Conservation (phyloP, 768 basidiomycete genomes). For the Calocybe cyanea region DNA sequence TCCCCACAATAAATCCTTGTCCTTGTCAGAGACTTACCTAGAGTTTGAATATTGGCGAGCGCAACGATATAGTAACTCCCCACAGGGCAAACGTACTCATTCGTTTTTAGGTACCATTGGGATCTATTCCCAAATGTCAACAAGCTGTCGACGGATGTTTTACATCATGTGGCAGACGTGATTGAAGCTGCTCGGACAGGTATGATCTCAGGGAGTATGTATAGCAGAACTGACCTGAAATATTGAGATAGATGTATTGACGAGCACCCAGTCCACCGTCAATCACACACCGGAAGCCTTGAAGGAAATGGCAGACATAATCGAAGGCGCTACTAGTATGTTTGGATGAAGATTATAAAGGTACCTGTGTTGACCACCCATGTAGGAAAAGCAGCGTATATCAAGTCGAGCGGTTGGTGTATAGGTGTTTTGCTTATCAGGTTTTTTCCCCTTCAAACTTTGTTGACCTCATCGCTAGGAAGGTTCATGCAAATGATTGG, state of each 20-base stretch:
- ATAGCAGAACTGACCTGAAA: background rate
- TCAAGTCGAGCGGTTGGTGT: slow-evolving; percentile 9
- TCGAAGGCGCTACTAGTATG: slow-evolving; percentile 8
- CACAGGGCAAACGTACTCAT: background rate
- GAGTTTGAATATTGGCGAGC: slow-evolving; percentile 12
- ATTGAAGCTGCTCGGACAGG: slow-evolving; percentile 12
- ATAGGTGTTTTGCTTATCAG: slow-evolving; percentile 1
- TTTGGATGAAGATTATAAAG: background rate
- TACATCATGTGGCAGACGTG: background rate
- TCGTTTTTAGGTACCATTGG: slow-evolving; percentile 8
- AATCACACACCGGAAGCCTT: slow-evolving; percentile 2
- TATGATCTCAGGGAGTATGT: background rate
- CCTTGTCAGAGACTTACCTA: slow-evolving; percentile 6
- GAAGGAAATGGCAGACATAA: slow-evolving; percentile 12
- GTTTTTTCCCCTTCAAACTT: background rate
- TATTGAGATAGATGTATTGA: slow-evolving; percentile 5
- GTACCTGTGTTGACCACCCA: background rate
- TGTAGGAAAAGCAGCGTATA: background rate
- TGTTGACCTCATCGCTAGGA: slow-evolving; percentile 4
- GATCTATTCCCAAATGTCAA: slow-evolving; percentile 9
- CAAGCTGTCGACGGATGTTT: background rate
- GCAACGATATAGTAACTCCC: background rate
- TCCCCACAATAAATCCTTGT: background rate
- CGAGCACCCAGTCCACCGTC: slow-evolving; percentile 1
- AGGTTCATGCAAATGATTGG: slow-evolving; percentile 14